Base-by-base conservation (phyloP, 148 eudicot genomes). In the Suaeda aralocaspica region DNA sequence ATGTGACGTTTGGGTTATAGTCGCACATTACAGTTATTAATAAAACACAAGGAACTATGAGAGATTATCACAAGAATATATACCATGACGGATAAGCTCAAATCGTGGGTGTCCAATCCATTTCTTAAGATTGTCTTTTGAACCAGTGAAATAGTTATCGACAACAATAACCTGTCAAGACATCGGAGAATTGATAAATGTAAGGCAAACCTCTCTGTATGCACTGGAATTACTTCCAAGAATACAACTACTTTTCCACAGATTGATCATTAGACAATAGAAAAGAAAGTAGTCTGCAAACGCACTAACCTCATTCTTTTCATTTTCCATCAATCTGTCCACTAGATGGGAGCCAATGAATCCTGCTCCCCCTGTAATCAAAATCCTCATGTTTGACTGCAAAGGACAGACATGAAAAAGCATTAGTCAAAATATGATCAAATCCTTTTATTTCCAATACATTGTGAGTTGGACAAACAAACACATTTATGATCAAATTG, bases 281-380 rank as follows among this genome's bases (percentile, higher is more conserved):
- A 36, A 8, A 36, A 36, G 41, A 8, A 36, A 36, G 8, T 36
- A 36, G 4, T 39, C 10, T 9, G 36, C 53, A 22, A 44, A 60
- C 55, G 71, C 24, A 29, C 77, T 64, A 25, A 89, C 97, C 93
- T 89, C 96, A 69, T 92, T 92, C 82, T 92, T 89, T 77, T 92
- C 97, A 76, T 92, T 84, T 74, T 89, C 79, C 97, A 89, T 89
- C 81, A 92, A 76, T 72, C 73, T 89, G 80, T 92, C 98, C 10
- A 92, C 98, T 24, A 92, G 74, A 80, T 92, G 98, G 76, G 98
- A 92, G 64, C 98, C 98, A 77, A 92, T 92, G 82, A 92, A 92
- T 60, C 98, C 98, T 58, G 98, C 98, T 78, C 98, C 98, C 21
- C 98, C 98, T 41, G 96, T 89, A 55, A 92, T 80, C 83, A 92